These are phyloP conservation scores for Citrus medica DNA, from an alignment of 345 rosid species.

Conservation along the genomic window DNA sequence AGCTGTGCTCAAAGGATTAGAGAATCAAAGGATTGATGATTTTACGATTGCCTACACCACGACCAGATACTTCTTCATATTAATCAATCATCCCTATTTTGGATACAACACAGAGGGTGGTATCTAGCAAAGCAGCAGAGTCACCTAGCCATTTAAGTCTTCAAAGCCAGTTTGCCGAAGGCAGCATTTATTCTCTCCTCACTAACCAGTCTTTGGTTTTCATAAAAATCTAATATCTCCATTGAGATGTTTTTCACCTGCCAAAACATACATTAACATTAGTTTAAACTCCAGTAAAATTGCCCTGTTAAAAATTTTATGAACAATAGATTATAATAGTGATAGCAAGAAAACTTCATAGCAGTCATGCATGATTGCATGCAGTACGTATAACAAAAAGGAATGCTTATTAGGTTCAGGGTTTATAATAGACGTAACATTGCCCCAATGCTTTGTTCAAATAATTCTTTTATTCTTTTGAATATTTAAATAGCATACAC, in stretches of 20 bases:
- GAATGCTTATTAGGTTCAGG: background rate
- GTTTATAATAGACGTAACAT: background rate
- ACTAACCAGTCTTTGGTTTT: slow-evolving; percentile 31
- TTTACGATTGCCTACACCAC: background rate
- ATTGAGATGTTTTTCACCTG: slow-evolving; percentile 60
- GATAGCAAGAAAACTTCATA: background rate
- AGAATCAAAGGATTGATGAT: background rate
- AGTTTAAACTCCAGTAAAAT: background rate
- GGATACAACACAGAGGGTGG: background rate
- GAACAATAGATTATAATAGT: background rate
- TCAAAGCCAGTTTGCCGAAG: slow-evolving; percentile 57
- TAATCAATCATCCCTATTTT: background rate
- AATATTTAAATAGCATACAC: background rate
- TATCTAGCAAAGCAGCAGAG: background rate
- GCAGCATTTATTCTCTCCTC: slow-evolving; percentile 42
- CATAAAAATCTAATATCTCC: slow-evolving; percentile 62
- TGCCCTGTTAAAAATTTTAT: background rate
- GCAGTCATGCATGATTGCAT: background rate
- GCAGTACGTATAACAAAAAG: background rate
- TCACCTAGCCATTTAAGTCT: slow-evolving; percentile 29
- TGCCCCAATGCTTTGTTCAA: background rate
- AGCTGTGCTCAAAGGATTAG: background rate
- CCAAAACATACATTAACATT: background rate
- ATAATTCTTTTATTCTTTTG: background rate
- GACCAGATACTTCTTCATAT: background rate